Evolutionary conservation across 345 rosid genomes (phyloP), one percentile per base, ranked within the genome.

Genomic region (Excoecaria agallocha): DNA sequence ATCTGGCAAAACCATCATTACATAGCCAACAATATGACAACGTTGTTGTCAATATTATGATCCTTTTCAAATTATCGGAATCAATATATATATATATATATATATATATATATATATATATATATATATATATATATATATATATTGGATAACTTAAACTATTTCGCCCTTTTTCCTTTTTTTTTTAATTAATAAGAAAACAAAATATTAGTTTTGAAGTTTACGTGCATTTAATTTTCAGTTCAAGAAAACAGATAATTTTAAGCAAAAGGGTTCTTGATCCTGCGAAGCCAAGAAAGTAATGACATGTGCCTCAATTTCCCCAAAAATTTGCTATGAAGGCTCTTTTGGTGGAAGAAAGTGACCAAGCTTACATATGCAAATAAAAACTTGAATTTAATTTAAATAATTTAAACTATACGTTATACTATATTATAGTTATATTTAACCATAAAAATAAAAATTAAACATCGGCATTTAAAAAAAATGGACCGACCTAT

Each of bases 1-100:
- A 52, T 48, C 82, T 74, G 79, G 78, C 77, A 68, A 65, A 51
- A 72, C 69, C 24, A 22, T 52, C 79, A 80, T 51, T 22, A 58
- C 62, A 58, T 66, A 78, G 64, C 70, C 74, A 56, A 30, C 77
- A 76, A 52, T 9, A 52, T 50, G 82, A 78, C 72, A 69, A 68
- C 67, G 12, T 19, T 6, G 60, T 37, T 35, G 54, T 35, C 48
- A 55, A 25, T 69, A 66, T 74, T 48, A 56, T 73, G 52, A 74
- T 66, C 4, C 15, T 17, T 4, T 22, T 15, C 48, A 73, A 3
- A 56, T 74, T 50, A 22, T 22, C 35, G 71, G 60, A 78, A 66
- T 71, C 66, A 54, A 46, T 57, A 30, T 35, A 37, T 20, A 22
- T 20, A n/a, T n/a, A n/a, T n/a, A n/a, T n/a, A n/a, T n/a, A n/a